These are phyloP conservation scores for Lachnellula suecica DNA, from an alignment of 2,329 filamentous ascomycete species.

Conservation along the genomic window DNA sequence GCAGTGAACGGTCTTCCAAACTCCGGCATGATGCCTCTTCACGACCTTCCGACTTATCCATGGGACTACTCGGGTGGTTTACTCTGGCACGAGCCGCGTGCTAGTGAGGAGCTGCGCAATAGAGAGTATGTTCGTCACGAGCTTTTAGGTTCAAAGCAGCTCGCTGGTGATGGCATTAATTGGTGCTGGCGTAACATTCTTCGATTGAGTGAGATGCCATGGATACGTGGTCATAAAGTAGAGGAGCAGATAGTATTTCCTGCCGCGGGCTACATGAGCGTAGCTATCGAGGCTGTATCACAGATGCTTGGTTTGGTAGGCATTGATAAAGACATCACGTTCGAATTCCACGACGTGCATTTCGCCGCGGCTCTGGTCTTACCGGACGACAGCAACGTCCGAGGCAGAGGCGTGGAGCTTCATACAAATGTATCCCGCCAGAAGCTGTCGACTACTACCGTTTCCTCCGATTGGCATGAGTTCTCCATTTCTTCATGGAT, in stretches of 20 bases:
- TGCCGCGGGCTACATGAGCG: slow-evolving; percentile 45
- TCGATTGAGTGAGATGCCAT: slow-evolving; percentile 37
- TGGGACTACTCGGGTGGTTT: background rate
- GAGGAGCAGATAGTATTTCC: slow-evolving; percentile 41
- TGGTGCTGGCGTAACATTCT: slow-evolving; percentile 20
- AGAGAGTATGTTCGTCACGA: slow-evolving; percentile 31
- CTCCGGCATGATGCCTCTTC: too few species aligned
- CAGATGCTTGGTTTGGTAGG: background rate
- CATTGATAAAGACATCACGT: background rate
- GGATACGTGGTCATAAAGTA: slow-evolving; percentile 41
- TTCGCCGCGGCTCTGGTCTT: background rate
- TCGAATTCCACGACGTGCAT: background rate
- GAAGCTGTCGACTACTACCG: background rate
- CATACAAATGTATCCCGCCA: background rate
- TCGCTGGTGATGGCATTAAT: slow-evolving; percentile 20
- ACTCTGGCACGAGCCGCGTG: background rate
- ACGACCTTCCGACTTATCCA: background rate
- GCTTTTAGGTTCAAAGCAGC: slow-evolving; percentile 34
- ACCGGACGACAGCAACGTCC: background rate
- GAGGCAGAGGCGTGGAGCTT: background rate
- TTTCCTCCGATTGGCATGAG: background rate
- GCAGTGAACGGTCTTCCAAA: too few species aligned
- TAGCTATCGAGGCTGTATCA: slow-evolving; percentile 44
- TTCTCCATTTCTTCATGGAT: background rate
- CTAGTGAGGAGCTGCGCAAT: background rate